Base-by-base conservation (phyloP, 768 basidiomycete species). In the Hericium erinaceus region DNA sequence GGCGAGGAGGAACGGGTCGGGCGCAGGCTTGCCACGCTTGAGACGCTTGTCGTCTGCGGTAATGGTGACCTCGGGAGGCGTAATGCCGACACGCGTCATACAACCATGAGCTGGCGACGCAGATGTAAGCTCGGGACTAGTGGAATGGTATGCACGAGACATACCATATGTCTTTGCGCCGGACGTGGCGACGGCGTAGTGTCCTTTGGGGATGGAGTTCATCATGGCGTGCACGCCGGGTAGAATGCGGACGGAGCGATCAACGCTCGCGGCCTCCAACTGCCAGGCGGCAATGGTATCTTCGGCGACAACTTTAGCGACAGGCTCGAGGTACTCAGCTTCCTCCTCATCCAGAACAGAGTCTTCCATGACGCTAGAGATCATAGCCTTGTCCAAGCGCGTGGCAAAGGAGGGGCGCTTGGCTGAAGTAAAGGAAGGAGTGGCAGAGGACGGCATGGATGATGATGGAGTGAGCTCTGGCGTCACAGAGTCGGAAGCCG, bases 11-110 rank as follows among this genome's bases (percentile, higher is more conserved):
- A 83, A 83, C 1, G 81, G 82, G 65, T 83, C 82, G 8, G 80
- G 81, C 0, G 80, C 80, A 28, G 82, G 82, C 68, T 83, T 83
- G 22, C 82, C 82, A 0, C 80, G 79, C 66, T 84, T 82, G 62
- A 88, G 76, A 38, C 85, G 82, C 63, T 83, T 80, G 74, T 88
- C 85, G 67, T 88, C 86, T 44, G 84, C 86, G 26, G 87, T 89
- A 69, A 89, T 84, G 28, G 85, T 87, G 41, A 87, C 79, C 49
- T 73, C 68, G 22, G 87, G 86, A 8, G 84, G 82, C 2, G 73
- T 74, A 69, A 88, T 87, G 12, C 84, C 84, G 28, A 85, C 85
- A 49, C 84, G 82, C 4, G 76, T 77, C 77, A 87, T 81, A 64
- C 83, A 85, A n/a, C 84, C 84, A 62, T 81, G 72, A 18, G 84